Percentiles rank a stretch among this genome's conserved stretches.
These are phyloP conservation scores for Mycena rosella DNA, from an alignment of 768 basidiomycete genomes.

Conservation along the genomic window DNA sequence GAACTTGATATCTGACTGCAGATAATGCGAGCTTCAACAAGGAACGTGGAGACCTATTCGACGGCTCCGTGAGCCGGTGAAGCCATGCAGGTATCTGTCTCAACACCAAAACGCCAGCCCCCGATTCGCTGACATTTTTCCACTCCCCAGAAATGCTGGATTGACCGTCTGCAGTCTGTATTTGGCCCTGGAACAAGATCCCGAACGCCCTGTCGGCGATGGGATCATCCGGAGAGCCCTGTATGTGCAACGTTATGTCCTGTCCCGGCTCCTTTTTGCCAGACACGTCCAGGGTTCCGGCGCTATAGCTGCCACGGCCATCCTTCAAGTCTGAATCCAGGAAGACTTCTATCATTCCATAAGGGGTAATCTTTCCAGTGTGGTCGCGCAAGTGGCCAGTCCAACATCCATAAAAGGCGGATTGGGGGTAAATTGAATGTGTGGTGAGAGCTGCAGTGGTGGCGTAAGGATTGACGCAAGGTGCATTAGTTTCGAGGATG, in stretches of 20 bases:
- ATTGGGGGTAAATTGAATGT: not conserved
- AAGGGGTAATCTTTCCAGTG: not conserved
- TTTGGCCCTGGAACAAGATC: no score
- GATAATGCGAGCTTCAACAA: not conserved
- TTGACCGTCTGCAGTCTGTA: not conserved
- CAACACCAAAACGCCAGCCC: not conserved
- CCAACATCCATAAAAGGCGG: not conserved
- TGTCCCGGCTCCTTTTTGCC: no score
- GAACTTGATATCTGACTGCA: not conserved
- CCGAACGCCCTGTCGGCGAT: no score
- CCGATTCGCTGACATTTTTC: not conserved
- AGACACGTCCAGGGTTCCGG: not conserved
- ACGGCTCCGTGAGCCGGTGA: not conserved
- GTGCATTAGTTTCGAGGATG: no score
- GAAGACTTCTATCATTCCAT: not conserved
- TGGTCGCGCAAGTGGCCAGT: not conserved
- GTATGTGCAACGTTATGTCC: no score
- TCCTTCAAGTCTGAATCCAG: not conserved
- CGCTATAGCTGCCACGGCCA: not conserved
- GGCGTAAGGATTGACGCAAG: no score
- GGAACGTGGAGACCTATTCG: not conserved
- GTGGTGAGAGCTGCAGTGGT: not conserved
- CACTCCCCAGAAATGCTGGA: not conserved
- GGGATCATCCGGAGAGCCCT: no score
- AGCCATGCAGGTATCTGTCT: not conserved